phyloP scores from a whole-genome alignment of 2,329 filamentous ascomycete genomes.

The Talaromyces atroroseus region DNA sequence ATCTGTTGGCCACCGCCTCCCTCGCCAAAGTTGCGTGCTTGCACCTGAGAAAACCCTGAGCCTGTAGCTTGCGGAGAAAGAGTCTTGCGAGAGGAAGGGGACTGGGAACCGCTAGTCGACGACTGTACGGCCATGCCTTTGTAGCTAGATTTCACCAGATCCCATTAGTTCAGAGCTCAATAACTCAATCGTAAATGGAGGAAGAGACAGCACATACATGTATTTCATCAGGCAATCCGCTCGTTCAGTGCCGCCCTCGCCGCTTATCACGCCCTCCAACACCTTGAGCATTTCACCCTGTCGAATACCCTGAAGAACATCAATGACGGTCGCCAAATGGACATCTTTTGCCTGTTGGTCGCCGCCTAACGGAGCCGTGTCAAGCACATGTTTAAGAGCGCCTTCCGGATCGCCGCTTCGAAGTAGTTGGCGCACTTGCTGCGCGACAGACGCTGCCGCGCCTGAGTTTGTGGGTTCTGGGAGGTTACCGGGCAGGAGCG shows the following conservation, averaged over 20 bases:
- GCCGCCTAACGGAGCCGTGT: slow-evolving; percentile 68
- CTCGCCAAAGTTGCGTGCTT: slow-evolving; percentile 51
- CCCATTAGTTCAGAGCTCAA: slow-evolving; percentile 1
- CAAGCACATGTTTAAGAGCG: slow-evolving; percentile 74
- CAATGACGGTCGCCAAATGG: slow-evolving; percentile 80
- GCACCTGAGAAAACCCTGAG: slow-evolving; percentile 80
- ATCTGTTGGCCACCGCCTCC: slow-evolving; percentile 78
- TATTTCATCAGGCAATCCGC: slow-evolving; percentile 97
- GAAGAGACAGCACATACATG: slow-evolving; percentile 56
- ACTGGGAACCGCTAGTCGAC: slow-evolving; percentile 37
- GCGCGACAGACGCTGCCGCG: slow-evolving; percentile 70
- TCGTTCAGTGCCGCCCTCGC: slow-evolving; percentile 74
- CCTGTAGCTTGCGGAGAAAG: slow-evolving; percentile 74
- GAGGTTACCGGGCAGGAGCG: slow-evolving; percentile 68
- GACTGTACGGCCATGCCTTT: slow-evolving; percentile 69
- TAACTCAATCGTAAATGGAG: neutral
- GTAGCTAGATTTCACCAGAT: slow-evolving; percentile 54
- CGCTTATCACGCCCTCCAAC: slow-evolving; percentile 71
- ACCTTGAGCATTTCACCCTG: slow-evolving; percentile 92
- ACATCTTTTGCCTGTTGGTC: slow-evolving; percentile 63
- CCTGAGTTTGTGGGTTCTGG: slow-evolving; percentile 65
- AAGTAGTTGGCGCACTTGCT: slow-evolving; percentile 81
- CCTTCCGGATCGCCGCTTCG: slow-evolving; percentile 83
- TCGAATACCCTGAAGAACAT: slow-evolving; percentile 93
- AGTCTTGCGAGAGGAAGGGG: slow-evolving; percentile 49